Conservation (phyloP, 2,329 filamentous ascomycete species). For the Chaetomium sp. region DNA sequence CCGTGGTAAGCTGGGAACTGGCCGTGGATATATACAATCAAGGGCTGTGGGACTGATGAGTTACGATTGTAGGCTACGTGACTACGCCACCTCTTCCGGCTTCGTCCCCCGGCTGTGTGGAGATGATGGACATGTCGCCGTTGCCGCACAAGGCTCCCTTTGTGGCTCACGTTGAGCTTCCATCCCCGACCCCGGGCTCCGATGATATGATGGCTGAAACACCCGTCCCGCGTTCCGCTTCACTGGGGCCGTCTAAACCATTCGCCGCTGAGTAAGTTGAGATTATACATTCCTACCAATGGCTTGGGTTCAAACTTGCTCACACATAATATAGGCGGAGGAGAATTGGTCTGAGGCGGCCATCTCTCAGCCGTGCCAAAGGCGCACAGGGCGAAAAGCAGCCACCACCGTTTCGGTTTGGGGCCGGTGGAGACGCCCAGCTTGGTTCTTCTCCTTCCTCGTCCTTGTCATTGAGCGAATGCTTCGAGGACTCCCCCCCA, state of each 20-base stretch:
- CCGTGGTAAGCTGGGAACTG: constrained; percentile 55
- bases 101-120: constrained; percentile 74
- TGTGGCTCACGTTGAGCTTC: constrained; percentile 64
- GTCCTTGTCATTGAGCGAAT: constrained; percentile 72
- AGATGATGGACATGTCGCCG: constrained; percentile 92
- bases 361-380: constrained; percentile 74
- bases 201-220: constrained; percentile 59
- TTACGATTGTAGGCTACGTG: constrained; percentile 60
- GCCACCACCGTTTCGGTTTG: constrained; percentile 76
- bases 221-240: constrained; percentile 53
- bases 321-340: constrained; percentile 55
- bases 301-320: constrained; percentile 32
- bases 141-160: constrained; percentile 83
- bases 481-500: constrained; percentile 78
- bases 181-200: constrained; percentile 70
- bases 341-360: constrained; percentile 70
- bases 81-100: constrained; percentile 78
- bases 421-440: constrained; percentile 43
- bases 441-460: constrained; percentile 53
- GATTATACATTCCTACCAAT: constrained; percentile 30
- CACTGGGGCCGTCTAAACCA: constrained; percentile 53
- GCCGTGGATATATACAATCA: not conserved
- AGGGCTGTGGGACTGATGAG: constrained; percentile 27
- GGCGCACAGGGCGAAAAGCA: constrained; percentile 67
- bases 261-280: constrained; percentile 56